Evolutionary conservation across 805 yeast genomes (phyloP), one percentile per base, ranked within the genome.

Genomic region (Schizosaccharomyces osmophilus): DNA sequence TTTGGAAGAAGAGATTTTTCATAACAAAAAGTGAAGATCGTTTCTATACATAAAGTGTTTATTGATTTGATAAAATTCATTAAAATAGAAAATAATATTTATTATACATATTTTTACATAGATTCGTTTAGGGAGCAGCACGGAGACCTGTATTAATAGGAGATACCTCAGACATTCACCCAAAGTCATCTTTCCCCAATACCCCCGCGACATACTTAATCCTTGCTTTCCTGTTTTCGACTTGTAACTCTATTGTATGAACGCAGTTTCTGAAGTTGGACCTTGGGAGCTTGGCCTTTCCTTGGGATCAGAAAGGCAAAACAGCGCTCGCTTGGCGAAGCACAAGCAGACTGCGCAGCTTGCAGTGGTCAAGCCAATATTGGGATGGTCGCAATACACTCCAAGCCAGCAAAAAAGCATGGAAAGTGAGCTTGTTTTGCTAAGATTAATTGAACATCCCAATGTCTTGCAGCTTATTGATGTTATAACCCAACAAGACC

Each of bases 251-350:
- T 19, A 45, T n/a, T 45, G 51, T 45, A 45, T 45, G 51, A 45
- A 24, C 26, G 13, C 51, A 26, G 32, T 51, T 22, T 51, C 79
- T 64, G 77, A 81, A 66, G 83, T 93, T 59, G 98, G 98, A 1
- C 97, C 98, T 1, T 93, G 98, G 98, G 85, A 87, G 69, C 75
- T 93, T 45, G 97, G 97, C 36, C 79, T 90, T 66, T 90, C 97
- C 1, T 75, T 93, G 61, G 98, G 98, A 29, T 79, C 94, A 63
- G 98, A 98, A n/a, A 84, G 95, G 17, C 87, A 95, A 1, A 97
- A 98, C 29, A 79, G 96, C 64, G 98, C 93, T 19, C 76, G 95
- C 63, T 76, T 93, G 62, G 97, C 98, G n/a, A 84, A 87, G 66
- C 94, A 93, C 70, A 78, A 82, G 55, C 78, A 79, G 62, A 84